Conservation (phyloP, 2,329 filamentous ascomycete species). For the Westerdykella sp. region DNA sequence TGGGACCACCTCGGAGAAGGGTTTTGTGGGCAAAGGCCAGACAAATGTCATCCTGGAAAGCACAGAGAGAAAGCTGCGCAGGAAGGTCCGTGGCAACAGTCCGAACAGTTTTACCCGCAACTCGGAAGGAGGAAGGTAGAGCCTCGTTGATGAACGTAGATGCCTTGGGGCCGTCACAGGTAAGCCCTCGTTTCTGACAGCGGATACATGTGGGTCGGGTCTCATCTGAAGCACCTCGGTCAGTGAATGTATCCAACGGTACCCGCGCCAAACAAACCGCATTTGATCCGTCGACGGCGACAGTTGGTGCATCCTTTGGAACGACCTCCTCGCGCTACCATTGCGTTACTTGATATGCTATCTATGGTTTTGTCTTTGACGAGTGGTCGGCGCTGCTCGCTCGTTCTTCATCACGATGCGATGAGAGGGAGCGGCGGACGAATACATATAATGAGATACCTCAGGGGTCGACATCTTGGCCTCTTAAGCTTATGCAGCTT, state of each 20-base stretch:
- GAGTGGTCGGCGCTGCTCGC: background rate
- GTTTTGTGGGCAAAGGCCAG: constrained; percentile 23
- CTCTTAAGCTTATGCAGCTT: background rate
- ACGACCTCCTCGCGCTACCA: constrained; percentile 26
- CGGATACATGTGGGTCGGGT: constrained; percentile 19
- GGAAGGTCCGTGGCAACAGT: background rate
- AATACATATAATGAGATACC: background rate
- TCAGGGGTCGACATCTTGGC: background rate
- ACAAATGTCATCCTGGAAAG: constrained; percentile 22
- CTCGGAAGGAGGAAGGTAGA: background rate
- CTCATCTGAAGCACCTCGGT: constrained; percentile 14
- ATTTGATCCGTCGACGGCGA: constrained; percentile 23
- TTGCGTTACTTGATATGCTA: background rate
- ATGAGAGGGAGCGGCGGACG: background rate
- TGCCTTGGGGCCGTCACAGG: constrained; percentile 21
- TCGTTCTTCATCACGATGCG: background rate
- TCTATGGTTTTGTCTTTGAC: background rate
- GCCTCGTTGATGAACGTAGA: constrained; percentile 19
- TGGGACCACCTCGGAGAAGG: constrained; percentile 18
- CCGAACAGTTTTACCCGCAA: background rate
- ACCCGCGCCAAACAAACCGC: constrained; percentile 14
- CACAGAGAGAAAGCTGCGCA: constrained; percentile 12
- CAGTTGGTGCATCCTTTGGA: constrained; percentile 25
- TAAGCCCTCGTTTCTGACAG: constrained; percentile 19
- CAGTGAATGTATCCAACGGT: background rate